Conservation (phyloP, 768 basidiomycete genomes). For the Rhodosporidiobolus odoratus region DNA sequence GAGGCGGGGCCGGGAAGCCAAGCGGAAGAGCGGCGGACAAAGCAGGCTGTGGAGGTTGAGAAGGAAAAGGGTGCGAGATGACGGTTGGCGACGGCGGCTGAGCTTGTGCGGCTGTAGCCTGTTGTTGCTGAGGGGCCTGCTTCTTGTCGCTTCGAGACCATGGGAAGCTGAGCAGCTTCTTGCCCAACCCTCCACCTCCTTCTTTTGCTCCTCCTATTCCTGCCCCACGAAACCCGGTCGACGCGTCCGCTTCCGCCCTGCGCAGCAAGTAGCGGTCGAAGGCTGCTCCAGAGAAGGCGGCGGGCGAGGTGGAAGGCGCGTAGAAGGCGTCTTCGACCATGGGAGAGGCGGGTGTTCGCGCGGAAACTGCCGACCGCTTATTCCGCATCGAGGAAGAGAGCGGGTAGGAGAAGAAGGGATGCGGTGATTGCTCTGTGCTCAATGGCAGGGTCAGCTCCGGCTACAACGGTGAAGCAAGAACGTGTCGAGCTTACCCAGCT, state of each 20-base stretch:
- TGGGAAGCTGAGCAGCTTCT: conserved; percentile 29
- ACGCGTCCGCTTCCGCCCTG: background rate
- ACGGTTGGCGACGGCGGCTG: conserved; percentile 1
- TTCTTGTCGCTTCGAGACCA: conserved; percentile 26
- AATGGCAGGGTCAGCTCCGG: too few species aligned
- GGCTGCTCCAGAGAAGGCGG: background rate
- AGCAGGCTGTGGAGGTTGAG: background rate
- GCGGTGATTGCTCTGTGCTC: background rate
- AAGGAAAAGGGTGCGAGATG: background rate
- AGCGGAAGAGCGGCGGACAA: conserved; percentile 15
- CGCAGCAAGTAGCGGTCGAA: conserved; percentile 25
- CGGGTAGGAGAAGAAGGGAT: conserved; percentile 25
- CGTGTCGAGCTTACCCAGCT: too few species aligned
- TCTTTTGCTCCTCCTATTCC: background rate
- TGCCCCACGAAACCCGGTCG: background rate
- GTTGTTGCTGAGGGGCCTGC: background rate
- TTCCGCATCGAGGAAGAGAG: conserved; percentile 25
- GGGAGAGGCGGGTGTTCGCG: background rate
- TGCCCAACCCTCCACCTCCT: conserved; percentile 14
- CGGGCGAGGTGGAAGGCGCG: background rate
- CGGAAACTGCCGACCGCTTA: conserved; percentile 14
- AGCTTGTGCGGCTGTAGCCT: background rate
- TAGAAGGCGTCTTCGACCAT: background rate
- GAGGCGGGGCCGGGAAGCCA: background rate
- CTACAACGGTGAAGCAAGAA: too few species aligned